Evolutionary conservation across 108 stramenopile species (phyloP).

Genomic region (Nitzschia sp.): DNA sequence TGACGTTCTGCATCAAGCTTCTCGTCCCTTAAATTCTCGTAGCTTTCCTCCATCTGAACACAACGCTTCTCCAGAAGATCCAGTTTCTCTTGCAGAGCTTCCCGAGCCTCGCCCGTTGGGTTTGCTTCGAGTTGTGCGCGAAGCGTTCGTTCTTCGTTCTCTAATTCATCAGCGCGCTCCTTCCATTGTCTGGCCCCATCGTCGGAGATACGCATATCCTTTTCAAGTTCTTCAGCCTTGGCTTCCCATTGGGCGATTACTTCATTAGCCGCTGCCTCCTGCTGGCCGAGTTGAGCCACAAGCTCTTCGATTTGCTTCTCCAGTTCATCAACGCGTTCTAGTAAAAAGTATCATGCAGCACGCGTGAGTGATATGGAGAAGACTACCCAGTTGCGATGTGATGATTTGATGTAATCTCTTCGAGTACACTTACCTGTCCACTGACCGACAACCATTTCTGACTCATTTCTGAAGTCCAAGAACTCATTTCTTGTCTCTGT

Average conservation of each 20-base stretch:
- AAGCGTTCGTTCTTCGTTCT: background rate
- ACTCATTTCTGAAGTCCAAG: constrained; percentile 43
- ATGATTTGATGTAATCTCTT: background rate
- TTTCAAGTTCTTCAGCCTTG: constrained; percentile 43
- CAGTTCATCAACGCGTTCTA: constrained; percentile 41
- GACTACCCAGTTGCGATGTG: no score
- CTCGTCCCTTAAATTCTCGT: background rate
- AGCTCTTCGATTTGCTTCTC: constrained; percentile 34
- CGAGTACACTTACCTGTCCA: constrained; percentile 64
- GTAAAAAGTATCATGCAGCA: background rate
- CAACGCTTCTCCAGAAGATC: background rate
- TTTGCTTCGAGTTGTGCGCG: background rate
- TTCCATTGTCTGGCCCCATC: constrained; percentile 19
- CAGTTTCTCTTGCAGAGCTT: background rate
- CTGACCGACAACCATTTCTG: constrained; percentile 54
- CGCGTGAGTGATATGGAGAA: no score
- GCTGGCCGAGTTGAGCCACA: constrained; percentile 32
- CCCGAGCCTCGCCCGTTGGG: background rate
- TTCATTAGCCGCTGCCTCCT: constrained; percentile 53
- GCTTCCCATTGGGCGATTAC: constrained; percentile 70
- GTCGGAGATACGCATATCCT: no score
- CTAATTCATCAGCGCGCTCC: constrained; percentile 13
- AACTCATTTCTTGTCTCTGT: constrained; percentile 1
- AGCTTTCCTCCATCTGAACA: background rate
- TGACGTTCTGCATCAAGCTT: background rate